A percentile compares a stretch with the other conserved stretches of the same genome.
Conservation (phyloP, 768 basidiomycete species). For the Pleurotus ostreatus region DNA sequence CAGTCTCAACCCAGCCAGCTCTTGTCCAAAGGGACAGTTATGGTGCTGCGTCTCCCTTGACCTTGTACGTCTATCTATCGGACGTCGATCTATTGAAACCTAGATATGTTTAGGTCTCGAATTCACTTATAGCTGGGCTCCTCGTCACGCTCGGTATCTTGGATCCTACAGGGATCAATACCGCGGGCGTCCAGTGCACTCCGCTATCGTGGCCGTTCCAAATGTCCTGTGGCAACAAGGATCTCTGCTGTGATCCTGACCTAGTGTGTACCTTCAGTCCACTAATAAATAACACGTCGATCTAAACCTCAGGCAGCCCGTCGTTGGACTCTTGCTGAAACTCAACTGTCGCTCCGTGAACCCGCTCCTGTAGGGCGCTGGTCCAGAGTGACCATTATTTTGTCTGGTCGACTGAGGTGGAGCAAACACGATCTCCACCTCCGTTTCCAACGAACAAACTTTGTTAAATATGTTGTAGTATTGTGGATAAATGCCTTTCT, state of each 20-base stretch:
- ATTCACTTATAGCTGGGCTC: not conserved
- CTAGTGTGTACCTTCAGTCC: not conserved
- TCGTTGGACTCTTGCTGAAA: not conserved
- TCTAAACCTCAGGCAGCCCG: not conserved
- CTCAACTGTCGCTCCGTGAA: slow-evolving; percentile 1
- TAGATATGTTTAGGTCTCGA: not conserved
- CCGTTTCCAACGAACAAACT: too few relatives aligned
- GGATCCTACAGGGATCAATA: not conserved
- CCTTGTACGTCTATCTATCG: not conserved
- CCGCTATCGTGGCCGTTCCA: not conserved
- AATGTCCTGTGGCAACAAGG: not conserved
- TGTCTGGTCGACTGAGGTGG: not conserved
- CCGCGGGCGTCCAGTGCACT: not conserved
- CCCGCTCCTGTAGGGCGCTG: not conserved
- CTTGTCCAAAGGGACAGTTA: not conserved
- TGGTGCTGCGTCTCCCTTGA: not conserved
- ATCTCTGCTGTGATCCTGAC: not conserved
- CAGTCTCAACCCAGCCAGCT: slow-evolving; percentile 1
- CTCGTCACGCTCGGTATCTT: not conserved
- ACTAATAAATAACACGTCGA: not conserved
- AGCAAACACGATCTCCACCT: not conserved
- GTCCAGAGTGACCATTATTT: too few relatives aligned
- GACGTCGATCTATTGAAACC: too few relatives aligned
- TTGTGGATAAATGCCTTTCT: too few relatives aligned
- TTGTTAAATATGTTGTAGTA: too few relatives aligned